A percentile compares a stretch with the other conserved stretches of the same genome.
Conservation (phyloP, 345 rosid genomes). For the Salix viminalis region DNA sequence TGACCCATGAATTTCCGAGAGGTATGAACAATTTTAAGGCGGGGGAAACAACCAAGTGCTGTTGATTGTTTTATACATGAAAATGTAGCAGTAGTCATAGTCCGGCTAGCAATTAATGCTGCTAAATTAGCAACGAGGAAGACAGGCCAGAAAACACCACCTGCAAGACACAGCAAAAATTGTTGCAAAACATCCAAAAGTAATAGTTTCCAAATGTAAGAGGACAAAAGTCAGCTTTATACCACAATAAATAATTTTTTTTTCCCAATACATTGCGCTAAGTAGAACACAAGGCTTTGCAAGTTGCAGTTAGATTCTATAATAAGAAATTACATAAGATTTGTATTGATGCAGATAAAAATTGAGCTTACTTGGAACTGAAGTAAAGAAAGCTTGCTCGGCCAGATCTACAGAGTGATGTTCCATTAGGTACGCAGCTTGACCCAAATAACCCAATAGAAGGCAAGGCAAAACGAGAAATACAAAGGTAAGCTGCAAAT, state of each 20-base stretch:
- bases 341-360: constrained; percentile 10
- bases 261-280: background rate
- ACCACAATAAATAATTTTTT: background rate
- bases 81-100: constrained; percentile 99
- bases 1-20: constrained; percentile 99
- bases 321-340: background rate
- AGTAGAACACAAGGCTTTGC: background rate
- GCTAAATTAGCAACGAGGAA: constrained; percentile 83
- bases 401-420: constrained; percentile 42
- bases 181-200: background rate
- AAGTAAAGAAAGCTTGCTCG: constrained; percentile 73
- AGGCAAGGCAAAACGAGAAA: constrained; percentile 96
- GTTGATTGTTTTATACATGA: constrained; percentile 97
- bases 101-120: constrained; percentile 92
- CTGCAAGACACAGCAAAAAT: constrained; percentile 41
- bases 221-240: constrained; percentile 1
- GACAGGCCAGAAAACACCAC: constrained; percentile 80
- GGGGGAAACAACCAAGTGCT: constrained; percentile 96
- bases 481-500: constrained; percentile 93
- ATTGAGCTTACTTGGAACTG: constrained; percentile 73
- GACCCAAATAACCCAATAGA: constrained; percentile 94
- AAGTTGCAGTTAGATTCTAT: background rate
- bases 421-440: constrained; percentile 89
- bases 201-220: background rate
- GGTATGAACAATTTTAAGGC: constrained; percentile 94